phyloP scores from a whole-genome alignment of 306 rosid genomes.

The Lagenaria siceraria region DNA sequence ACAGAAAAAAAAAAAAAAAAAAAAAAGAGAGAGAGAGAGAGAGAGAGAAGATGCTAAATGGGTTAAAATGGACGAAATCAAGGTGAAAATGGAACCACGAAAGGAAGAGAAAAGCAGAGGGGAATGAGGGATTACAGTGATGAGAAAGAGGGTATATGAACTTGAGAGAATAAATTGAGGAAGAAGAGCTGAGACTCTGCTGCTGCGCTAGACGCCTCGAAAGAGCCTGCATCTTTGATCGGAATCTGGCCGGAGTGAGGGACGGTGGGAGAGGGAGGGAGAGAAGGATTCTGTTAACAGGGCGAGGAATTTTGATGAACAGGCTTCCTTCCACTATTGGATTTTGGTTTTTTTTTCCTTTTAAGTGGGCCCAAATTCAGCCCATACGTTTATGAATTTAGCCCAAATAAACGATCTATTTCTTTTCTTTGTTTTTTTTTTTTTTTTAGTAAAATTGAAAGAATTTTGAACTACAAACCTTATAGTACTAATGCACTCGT shows the following conservation, averaged over 20 bases:
- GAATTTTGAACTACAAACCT: no score
- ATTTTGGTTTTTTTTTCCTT: background rate
- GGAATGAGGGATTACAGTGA: slow-evolving; percentile 32
- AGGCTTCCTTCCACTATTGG: background rate
- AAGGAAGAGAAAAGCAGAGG: background rate
- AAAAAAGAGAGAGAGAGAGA: no score
- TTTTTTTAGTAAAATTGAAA: no score
- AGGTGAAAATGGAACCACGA: background rate
- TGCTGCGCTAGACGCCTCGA: slow-evolving; percentile 62
- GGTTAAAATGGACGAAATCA: background rate
- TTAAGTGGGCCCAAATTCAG: background rate
- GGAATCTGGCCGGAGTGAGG: slow-evolving; percentile 9
- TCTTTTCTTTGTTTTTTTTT: no score
- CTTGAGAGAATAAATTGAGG: slow-evolving; percentile 33
- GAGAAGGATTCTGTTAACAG: background rate
- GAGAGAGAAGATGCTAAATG: background rate
- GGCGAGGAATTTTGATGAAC: background rate
- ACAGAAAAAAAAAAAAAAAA: no score
- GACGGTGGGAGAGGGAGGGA: background rate
- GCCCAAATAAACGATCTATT: background rate
- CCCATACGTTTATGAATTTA: background rate
- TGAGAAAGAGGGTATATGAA: slow-evolving; percentile 44
- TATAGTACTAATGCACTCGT: no score
- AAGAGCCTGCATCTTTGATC: slow-evolving; percentile 67
- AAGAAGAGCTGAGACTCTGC: slow-evolving; percentile 31